Evolutionary conservation across 768 basidiomycete species (phyloP), one percentile per base, ranked within the genome.

Genomic region (Crucibulum laeve): DNA sequence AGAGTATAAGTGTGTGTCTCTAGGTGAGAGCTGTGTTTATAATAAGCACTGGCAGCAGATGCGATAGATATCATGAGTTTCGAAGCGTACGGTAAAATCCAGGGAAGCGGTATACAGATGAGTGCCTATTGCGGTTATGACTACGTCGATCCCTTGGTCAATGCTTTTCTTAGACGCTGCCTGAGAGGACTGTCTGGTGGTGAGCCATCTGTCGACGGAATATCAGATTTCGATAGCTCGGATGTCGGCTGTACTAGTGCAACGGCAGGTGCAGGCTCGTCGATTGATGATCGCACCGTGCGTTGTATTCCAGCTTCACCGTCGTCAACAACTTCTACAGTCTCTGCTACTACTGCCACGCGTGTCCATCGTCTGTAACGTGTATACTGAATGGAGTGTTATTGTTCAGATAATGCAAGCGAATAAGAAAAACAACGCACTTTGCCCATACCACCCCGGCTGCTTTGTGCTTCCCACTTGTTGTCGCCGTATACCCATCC

Each of bases 401-500:
- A 38, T n/a, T n/a, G n/a, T n/a, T n/a, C n/a, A n/a, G n/a, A n/a
- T n/a, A 18, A 22, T 40, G 21, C 25, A 25, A 41, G 30, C 28
- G 4, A 24, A 24, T 25, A 10, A 10, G 4, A 23, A 14, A 42
- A 5, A 53, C 21, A 25, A 54, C 66, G 33, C 32, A 83, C 84
- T 71, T 93, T 93, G 60, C 92, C 87, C 67, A 94, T 77, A 4
- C 91, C 90, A 38, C 90, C 89, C 52, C 83, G 86, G 43, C 70
- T 69, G 42, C 80, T 82, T 35, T 76, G 70, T 15, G 68, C 74
- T 57, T 96, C 92, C 93, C 93, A 97, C 60, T 96, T 95, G 61
- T 97, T 97, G 53, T 94, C 93, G 2, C 83, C 86, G 55, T 92
- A 96, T 4, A 92, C 76, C 93, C 93, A 97, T 3, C 93, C 93